Conservation (phyloP, 2,329 filamentous ascomycete species). For the Colletotrichum paranaense region DNA sequence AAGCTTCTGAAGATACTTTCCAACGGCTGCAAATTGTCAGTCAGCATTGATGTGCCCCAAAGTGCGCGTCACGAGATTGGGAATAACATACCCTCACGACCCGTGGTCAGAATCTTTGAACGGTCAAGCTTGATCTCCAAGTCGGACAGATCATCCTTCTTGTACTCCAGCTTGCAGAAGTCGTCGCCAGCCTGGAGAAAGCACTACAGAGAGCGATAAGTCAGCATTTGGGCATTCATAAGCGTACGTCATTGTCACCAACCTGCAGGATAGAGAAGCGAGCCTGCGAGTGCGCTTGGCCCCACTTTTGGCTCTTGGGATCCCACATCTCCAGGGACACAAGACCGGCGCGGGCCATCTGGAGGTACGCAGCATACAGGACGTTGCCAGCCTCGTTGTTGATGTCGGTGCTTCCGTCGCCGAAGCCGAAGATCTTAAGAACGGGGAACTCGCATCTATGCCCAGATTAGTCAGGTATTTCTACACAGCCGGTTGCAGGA, state of each 20-base stretch:
- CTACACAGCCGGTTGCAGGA: not conserved
- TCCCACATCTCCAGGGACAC: slow-evolving; percentile 95
- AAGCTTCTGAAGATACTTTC: slow-evolving; percentile 88
- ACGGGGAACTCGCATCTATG: slow-evolving; percentile 85
- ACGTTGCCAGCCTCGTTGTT: slow-evolving; percentile 84
- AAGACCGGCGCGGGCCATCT: slow-evolving; percentile 94
- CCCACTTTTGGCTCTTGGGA: slow-evolving; percentile 90
- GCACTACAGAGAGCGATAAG: slow-evolving; percentile 54
- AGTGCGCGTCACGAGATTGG: not conserved
- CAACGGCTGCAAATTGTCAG: slow-evolving; percentile 68
- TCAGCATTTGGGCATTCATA: slow-evolving; percentile 9
- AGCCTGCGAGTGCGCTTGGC: slow-evolving; percentile 91
- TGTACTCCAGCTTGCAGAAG: slow-evolving; percentile 86
- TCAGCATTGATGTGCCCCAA: slow-evolving; percentile 38
- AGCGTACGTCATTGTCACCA: slow-evolving; percentile 8
- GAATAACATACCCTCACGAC: slow-evolving; percentile 68
- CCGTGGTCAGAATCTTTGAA: slow-evolving; percentile 85
- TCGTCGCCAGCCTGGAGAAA: slow-evolving; percentile 88
- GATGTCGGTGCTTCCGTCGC: slow-evolving; percentile 79
- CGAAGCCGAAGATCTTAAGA: slow-evolving; percentile 91
- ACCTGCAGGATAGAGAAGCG: slow-evolving; percentile 85
- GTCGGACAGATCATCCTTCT: slow-evolving; percentile 79
- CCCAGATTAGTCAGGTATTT: not conserved
- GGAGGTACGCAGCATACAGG: slow-evolving; percentile 87
- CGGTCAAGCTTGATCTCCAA: slow-evolving; percentile 86